Conservation (phyloP, 306 rosid species). For the Cicer yamashitae region DNA sequence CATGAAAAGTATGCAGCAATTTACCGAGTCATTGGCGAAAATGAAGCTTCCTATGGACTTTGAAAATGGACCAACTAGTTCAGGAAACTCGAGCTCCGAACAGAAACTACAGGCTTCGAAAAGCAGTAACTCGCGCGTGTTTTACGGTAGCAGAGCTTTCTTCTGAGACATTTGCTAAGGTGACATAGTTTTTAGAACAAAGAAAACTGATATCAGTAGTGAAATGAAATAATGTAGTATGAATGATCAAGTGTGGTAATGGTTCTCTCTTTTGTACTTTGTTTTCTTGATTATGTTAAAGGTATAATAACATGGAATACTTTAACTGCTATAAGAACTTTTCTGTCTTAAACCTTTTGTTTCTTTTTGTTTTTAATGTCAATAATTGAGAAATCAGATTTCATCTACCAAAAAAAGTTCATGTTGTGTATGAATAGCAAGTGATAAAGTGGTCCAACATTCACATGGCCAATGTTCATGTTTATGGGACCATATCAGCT, state of each 20-base stretch:
- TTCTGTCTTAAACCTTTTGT: no score
- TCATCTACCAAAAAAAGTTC: conserved; percentile 21
- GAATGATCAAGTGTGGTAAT: conserved; percentile 48
- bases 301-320: conserved; percentile 48
- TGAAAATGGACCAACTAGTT: conserved; percentile 71
- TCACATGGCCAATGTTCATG: conserved; percentile 52
- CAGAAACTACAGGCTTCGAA: conserved; percentile 62
- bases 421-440: conserved; percentile 51
- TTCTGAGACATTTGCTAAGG: conserved; percentile 62
- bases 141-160: conserved; percentile 96
- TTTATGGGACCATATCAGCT: conserved; percentile 10
- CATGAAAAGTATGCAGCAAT: conserved; percentile 99
- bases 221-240: conserved; percentile 64
- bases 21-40: conserved; percentile 90
- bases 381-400: conserved; percentile 52
- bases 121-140: conserved; percentile 72
- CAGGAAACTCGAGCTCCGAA: conserved; percentile 82
- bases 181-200: conserved; percentile 63
- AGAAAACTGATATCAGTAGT: conserved; percentile 54
- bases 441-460: conserved; percentile 51
- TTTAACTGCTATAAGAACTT: no score
- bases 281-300: conserved; percentile 48
- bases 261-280: conserved; percentile 49
- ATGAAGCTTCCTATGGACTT: conserved; percentile 96
- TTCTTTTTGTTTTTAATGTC: conserved; percentile 35